Evolutionary conservation across 2,329 filamentous ascomycete species (phyloP).

Genomic region (Alternaria sp.): DNA sequence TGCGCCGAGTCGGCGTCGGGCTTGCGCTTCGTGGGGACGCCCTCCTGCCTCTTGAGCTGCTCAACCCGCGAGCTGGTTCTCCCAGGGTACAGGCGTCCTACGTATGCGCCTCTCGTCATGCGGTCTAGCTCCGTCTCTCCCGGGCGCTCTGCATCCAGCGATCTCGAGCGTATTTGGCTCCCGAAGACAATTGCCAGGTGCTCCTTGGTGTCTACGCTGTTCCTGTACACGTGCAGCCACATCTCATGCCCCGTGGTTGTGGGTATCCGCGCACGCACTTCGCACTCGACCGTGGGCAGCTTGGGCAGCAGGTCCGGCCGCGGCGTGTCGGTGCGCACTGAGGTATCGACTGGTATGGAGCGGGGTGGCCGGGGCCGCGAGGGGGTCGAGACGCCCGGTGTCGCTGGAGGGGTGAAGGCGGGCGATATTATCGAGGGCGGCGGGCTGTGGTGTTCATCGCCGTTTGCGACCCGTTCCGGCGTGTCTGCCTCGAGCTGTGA

Average conservation of each 20-base stretch:
- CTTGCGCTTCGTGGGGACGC: constrained; percentile 28
- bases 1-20: constrained; percentile 10
- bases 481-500: constrained; percentile 24
- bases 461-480: constrained; percentile 12
- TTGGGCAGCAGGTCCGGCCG: constrained; percentile 75
- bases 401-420: constrained; percentile 51
- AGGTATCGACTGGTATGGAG: constrained; percentile 53
- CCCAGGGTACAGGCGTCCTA: constrained; percentile 84
- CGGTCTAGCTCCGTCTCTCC: constrained; percentile 87
- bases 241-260: constrained; percentile 92
- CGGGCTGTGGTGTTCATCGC: constrained; percentile 21
- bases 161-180: constrained; percentile 75
- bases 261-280: constrained; percentile 92
- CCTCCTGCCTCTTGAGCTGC: constrained; percentile 51
- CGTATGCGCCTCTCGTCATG: constrained; percentile 94
- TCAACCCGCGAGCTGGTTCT: constrained; percentile 75
- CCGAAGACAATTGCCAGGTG: constrained; percentile 98
- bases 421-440: constrained; percentile 56
- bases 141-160: constrained; percentile 71
- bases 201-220: constrained; percentile 92
- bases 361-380: constrained; percentile 43
- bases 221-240: constrained; percentile 94
- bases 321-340: constrained; percentile 48
- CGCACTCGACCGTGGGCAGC: constrained; percentile 86
- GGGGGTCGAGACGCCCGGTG: constrained; percentile 42